phyloP scores from a whole-genome alignment of 2,329 filamentous ascomycete genomes.

The Phaeosphaeria sp. region DNA sequence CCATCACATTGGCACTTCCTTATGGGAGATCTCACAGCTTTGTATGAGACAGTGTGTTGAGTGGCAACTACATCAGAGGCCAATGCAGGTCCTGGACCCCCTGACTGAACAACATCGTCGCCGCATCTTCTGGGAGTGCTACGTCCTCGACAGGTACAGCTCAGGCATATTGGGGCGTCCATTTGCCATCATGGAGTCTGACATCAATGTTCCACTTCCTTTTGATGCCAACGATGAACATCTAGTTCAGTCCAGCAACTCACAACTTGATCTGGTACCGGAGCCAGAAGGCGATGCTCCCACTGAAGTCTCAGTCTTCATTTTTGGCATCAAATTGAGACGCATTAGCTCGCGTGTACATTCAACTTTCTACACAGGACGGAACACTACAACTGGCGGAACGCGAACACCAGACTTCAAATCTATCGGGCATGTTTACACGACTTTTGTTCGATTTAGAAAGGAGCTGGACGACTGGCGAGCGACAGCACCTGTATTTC shows the following conservation, averaged over 20 bases:
- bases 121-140: conserved; percentile 56
- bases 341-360: conserved; percentile 53
- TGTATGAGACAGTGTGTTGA: conserved; percentile 53
- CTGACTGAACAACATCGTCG: conserved; percentile 49
- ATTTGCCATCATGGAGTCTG: conserved; percentile 51
- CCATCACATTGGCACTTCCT: conserved; percentile 51
- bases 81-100: conserved; percentile 9
- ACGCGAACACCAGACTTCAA: background rate
- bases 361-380: conserved; percentile 29
- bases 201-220: conserved; percentile 49
- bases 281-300: conserved; percentile 12
- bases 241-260: background rate
- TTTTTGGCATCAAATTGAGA: conserved; percentile 49
- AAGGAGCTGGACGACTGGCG: conserved; percentile 50
- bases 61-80: conserved; percentile 41
- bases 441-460: conserved; percentile 28
- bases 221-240: conserved; percentile 43
- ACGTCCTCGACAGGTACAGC: conserved; percentile 55
- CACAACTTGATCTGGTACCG: conserved; percentile 24
- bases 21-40: conserved; percentile 52
- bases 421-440: conserved; percentile 17
- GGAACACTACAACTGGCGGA: background rate
- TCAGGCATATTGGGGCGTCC: conserved; percentile 52
- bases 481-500: conserved; percentile 39
- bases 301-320: conserved; percentile 49